Percentiles rank a stretch among this genome's conserved stretches.
Evolutionary conservation across 129 eudicot genomes (phyloP).

Genomic region (Erigeron canadensis): DNA sequence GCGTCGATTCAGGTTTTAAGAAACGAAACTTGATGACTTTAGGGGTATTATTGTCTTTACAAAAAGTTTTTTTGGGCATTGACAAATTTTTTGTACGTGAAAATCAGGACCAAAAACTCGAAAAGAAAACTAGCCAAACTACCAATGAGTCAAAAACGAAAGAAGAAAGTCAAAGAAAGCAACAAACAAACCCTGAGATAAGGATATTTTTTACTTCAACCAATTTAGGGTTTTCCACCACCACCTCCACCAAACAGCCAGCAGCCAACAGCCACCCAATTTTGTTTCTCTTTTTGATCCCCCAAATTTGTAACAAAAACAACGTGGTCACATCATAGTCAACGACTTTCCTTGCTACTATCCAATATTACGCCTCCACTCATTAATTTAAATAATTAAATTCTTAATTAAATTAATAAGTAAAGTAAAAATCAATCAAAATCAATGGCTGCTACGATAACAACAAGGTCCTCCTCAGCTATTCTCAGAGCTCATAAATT

Average conservation of each 20-base stretch:
- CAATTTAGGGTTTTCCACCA: constrained; percentile 32
- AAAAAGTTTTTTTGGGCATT: too few relatives aligned
- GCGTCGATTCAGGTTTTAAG: too few relatives aligned
- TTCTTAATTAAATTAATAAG: not conserved
- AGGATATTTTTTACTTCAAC: not conserved
- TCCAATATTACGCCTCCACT: not conserved
- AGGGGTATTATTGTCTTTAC: too few relatives aligned
- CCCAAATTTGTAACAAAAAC: constrained; percentile 3
- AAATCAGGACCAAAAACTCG: too few relatives aligned
- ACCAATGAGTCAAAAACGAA: too few relatives aligned
- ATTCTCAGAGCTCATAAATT: constrained; percentile 35
- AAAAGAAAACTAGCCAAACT: too few relatives aligned
- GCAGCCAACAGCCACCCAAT: too few relatives aligned
- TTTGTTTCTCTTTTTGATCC: too few relatives aligned
- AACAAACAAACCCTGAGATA: not conserved
- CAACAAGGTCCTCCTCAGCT: not conserved
- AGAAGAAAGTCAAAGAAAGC: too few relatives aligned
- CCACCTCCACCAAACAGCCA: not conserved
- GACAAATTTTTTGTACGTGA: too few relatives aligned
- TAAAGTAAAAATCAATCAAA: too few relatives aligned
- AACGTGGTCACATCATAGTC: constrained; percentile 39
- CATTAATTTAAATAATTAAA: not conserved
- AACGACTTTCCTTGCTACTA: constrained; percentile 5
- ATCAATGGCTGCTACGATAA: constrained; percentile 34
- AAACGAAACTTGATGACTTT: too few relatives aligned